These are phyloP conservation scores for Cladosporium sp. DNA, from an alignment of 2,329 filamentous ascomycete genomes.

Conservation along the genomic window DNA sequence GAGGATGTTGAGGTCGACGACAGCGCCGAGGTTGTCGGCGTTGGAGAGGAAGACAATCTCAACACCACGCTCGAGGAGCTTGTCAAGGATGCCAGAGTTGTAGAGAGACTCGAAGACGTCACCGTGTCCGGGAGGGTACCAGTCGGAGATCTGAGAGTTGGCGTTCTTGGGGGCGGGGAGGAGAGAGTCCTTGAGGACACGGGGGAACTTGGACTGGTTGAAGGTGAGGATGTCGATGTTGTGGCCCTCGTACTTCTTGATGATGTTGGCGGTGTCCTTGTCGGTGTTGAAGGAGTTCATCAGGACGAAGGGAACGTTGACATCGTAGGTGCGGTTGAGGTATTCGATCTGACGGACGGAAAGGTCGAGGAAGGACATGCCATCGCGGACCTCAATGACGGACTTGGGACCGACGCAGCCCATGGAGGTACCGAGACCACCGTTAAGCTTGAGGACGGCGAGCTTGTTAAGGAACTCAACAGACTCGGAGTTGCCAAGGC, in stretches of 20 bases:
- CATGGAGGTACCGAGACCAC: constrained; percentile 99
- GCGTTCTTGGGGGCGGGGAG: constrained; percentile 90
- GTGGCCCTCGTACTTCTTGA: constrained; percentile 99
- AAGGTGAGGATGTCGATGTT: constrained; percentile 99
- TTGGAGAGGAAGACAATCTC: constrained; percentile 99
- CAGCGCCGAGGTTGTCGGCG: constrained; percentile 96
- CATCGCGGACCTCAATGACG: constrained; percentile 98
- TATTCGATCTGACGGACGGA: constrained; percentile 99
- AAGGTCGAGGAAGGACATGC: constrained; percentile 99
- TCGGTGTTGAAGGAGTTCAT: constrained; percentile 99
- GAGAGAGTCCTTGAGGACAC: constrained; percentile 96
- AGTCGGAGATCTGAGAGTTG: constrained; percentile 87
- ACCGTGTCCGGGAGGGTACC: constrained; percentile 98
- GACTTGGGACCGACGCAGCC: constrained; percentile 99
- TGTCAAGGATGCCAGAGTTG: constrained; percentile 97
- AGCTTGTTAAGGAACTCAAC: constrained; percentile 96
- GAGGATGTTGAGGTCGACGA: constrained; percentile 95
- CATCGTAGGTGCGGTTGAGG: constrained; percentile 95
- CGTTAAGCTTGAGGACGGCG: constrained; percentile 97
- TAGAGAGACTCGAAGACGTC: constrained; percentile 99
- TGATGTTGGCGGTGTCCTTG: constrained; percentile 95
- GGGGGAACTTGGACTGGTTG: constrained; percentile 98
- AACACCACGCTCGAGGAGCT: constrained; percentile 91
- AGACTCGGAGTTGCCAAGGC: constrained; percentile 83
- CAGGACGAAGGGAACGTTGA: constrained; percentile 96